phyloP scores from a whole-genome alignment of 2,329 filamentous ascomycete species.

The Fonsecaea pedrosoi region DNA sequence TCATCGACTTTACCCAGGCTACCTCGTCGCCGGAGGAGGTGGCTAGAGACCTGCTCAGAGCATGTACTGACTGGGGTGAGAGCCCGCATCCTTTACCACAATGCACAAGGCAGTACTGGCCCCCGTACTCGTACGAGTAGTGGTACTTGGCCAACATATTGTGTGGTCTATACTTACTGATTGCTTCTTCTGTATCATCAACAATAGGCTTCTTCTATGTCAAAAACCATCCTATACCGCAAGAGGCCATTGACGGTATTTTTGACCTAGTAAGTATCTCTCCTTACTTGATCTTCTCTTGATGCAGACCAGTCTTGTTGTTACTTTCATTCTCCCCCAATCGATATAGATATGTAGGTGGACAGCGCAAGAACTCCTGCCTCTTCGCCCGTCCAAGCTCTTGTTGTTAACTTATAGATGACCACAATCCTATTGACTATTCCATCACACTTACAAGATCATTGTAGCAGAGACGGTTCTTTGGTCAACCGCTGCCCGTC shows the following conservation, averaged over 20 bases:
- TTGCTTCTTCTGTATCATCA: not conserved
- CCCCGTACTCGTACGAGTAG: too few relatives aligned
- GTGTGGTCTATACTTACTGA: too few relatives aligned
- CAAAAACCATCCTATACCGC: slow-evolving; percentile 63
- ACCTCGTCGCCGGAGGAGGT: slow-evolving; percentile 23
- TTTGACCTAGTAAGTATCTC: slow-evolving; percentile 58
- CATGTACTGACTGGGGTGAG: slow-evolving; percentile 30
- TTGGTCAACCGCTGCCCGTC: slow-evolving; percentile 16
- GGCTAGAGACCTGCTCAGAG: slow-evolving; percentile 20
- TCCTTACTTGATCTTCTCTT: not conserved
- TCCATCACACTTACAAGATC: not conserved
- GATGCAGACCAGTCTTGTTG: not conserved
- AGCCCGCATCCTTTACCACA: too few relatives aligned
- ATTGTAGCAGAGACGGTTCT: slow-evolving; percentile 22
- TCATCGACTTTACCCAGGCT: slow-evolving; percentile 23
- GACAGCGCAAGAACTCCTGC: not conserved
- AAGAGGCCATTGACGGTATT: slow-evolving; percentile 64
- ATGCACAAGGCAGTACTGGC: too few relatives aligned
- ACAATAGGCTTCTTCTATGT: slow-evolving; percentile 65
- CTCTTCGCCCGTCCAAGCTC: not conserved
- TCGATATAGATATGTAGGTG: too few relatives aligned
- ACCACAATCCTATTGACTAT: not conserved
- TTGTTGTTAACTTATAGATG: not conserved
- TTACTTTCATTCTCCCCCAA: not conserved
- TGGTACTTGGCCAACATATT: too few relatives aligned